Evolutionary conservation across 345 rosid genomes (phyloP).

Genomic region (Erucastrum elatum): DNA sequence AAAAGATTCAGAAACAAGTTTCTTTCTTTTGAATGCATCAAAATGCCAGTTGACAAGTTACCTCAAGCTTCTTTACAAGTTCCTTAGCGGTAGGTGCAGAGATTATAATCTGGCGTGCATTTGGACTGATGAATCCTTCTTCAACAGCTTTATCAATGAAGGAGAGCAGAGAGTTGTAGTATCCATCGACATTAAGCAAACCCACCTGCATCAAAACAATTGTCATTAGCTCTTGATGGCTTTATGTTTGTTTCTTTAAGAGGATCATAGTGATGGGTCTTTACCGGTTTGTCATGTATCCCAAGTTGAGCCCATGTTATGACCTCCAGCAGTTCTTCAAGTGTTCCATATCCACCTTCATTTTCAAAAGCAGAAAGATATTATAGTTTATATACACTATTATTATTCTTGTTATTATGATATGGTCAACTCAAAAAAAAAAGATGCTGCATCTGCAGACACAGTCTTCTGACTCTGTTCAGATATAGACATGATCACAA

Average conservation of each 20-base stretch:
- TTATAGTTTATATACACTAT: not conserved
- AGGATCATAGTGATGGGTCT: slow-evolving; percentile 7
- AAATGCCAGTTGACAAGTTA: slow-evolving; percentile 27
- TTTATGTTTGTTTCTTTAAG: not conserved
- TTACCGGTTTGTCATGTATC: slow-evolving; percentile 59
- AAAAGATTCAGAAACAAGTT: too few species aligned
- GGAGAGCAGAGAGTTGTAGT: slow-evolving; percentile 88
- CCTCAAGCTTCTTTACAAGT: slow-evolving; percentile 83
- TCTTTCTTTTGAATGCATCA: not conserved
- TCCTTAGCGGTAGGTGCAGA: slow-evolving; percentile 87
- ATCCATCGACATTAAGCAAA: slow-evolving; percentile 94
- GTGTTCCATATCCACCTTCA: slow-evolving; percentile 55
- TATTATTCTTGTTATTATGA: not conserved
- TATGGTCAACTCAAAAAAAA: slow-evolving; percentile 9
- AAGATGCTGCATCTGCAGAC: slow-evolving; percentile 11
- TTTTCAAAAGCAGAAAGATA: slow-evolving; percentile 1
- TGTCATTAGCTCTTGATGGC: not conserved
- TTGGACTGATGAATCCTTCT: slow-evolving; percentile 84
- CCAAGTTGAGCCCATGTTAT: slow-evolving; percentile 63
- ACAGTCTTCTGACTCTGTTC: slow-evolving; percentile 21
- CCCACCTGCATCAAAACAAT: slow-evolving; percentile 65
- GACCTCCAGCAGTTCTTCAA: slow-evolving; percentile 55
- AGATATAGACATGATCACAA: slow-evolving; percentile 24
- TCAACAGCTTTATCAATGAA: slow-evolving; percentile 96
- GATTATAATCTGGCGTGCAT: slow-evolving; percentile 79